Conservation (phyloP, 352 stramenopile genomes). For the Phytophthora cactorum region DNA sequence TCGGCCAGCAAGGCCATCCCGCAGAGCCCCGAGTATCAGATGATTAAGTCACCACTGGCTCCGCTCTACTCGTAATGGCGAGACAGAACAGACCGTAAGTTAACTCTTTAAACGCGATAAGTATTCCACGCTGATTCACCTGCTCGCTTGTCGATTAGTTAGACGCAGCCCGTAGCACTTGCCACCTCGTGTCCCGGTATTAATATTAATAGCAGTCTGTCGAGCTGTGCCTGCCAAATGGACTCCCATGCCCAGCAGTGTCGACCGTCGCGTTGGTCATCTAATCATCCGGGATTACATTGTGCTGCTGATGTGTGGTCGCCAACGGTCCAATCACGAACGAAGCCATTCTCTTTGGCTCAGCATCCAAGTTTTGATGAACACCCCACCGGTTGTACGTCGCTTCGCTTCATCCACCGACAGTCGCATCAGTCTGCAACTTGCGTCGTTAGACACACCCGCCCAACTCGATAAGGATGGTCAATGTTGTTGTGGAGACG, state of each 20-base stretch:
- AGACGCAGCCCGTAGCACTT: no score
- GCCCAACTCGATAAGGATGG: conserved; percentile 11
- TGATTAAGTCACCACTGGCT: conserved; percentile 34
- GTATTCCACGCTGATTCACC: background rate
- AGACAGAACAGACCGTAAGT: conserved; percentile 2
- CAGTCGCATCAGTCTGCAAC: conserved; percentile 15
- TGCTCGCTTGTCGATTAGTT: no score
- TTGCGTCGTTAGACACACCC: conserved; percentile 2
- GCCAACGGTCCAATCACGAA: background rate
- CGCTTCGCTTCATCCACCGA: conserved; percentile 22
- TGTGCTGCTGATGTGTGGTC: background rate
- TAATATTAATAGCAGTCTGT: background rate
- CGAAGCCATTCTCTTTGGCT: conserved; percentile 5
- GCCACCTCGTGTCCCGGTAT: no score
- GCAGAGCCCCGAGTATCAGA: conserved; percentile 33
- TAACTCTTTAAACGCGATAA: conserved; percentile 1
- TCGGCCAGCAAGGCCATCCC: conserved; percentile 18
- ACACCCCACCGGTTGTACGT: conserved; percentile 9
- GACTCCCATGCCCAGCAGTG: background rate
- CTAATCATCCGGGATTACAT: conserved; percentile 9
- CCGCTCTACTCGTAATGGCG: conserved; percentile 18
- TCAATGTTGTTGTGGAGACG: conserved; percentile 34
- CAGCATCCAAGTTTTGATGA: conserved; percentile 21
- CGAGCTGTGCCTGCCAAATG: background rate
- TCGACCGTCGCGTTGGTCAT: conserved; percentile 14